Percentiles rank a stretch among this genome's conserved stretches.
Conservation (phyloP, 495 filamentous ascomycete genomes). For the Pseudomonodictys pantanalensis region DNA sequence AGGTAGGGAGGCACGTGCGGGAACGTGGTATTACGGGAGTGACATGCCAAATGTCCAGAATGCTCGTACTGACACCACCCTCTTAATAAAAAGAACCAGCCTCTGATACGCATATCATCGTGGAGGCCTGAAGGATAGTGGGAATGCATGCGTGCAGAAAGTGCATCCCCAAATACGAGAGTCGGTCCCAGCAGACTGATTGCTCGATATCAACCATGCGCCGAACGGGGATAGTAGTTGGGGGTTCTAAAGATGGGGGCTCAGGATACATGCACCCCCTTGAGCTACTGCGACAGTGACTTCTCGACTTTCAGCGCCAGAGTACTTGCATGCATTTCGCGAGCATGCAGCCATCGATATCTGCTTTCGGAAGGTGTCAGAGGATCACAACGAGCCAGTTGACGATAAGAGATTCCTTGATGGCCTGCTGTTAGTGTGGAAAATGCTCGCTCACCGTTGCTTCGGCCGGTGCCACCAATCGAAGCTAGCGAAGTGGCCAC, state of each 20-base stretch:
- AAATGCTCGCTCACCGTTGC: neutral
- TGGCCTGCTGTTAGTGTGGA: constrained; percentile 10
- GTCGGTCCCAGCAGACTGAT: neutral
- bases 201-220: neutral
- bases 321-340: neutral
- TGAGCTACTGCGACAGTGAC: neutral
- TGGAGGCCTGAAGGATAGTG: neutral
- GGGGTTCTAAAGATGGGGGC: constrained; percentile 5
- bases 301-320: neutral
- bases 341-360: neutral
- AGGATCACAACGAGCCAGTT: constrained; percentile 3
- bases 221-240: neutral
- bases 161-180: neutral
- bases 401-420: constrained; percentile 6
- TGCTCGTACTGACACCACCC: constrained; percentile 13
- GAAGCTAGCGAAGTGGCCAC: neutral
- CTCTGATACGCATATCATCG: neutral
- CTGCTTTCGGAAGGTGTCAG: constrained; percentile 26
- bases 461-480: neutral
- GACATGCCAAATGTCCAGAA: constrained; percentile 10
- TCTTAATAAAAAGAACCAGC: constrained; percentile 20
- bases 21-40: constrained; percentile 17
- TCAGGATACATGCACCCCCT: neutral
- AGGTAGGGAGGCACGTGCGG: constrained; percentile 15
- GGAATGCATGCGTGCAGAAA: neutral